Evolutionary conservation across 2,329 filamentous ascomycete species (phyloP).

Genomic region (Fusarium sp.): DNA sequence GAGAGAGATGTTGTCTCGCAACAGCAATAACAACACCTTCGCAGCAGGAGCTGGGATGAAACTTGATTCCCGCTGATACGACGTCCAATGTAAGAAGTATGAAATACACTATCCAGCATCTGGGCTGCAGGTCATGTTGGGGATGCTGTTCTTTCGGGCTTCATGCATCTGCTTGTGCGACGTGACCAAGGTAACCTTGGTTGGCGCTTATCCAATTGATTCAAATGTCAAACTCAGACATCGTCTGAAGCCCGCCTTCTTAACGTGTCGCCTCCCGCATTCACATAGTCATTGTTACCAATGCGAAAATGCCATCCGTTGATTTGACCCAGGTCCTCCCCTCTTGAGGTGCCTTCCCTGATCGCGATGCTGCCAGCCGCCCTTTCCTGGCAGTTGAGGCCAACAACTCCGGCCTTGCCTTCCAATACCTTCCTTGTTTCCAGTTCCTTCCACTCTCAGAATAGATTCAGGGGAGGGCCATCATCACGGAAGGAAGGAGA

Average conservation of each 20-base stretch:
- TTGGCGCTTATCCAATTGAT: constrained; percentile 20
- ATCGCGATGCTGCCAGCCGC: constrained; percentile 26
- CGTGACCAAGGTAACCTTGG: constrained; percentile 14
- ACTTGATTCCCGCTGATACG: constrained; percentile 4
- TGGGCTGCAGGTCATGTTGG: constrained; percentile 15
- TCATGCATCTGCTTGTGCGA: constrained; percentile 24
- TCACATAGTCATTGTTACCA: constrained; percentile 16
- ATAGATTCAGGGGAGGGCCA: constrained; percentile 15
- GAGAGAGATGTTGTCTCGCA: constrained; percentile 8
- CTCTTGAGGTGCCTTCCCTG: constrained; percentile 19
- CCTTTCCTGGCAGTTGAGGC: constrained; percentile 28
- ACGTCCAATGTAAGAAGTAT: background rate
- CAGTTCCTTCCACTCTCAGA: background rate
- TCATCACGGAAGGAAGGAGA: background rate
- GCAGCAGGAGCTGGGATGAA: constrained; percentile 10
- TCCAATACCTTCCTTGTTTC: constrained; percentile 20
- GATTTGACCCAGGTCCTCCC: background rate
- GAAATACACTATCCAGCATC: background rate
- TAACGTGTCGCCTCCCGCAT: constrained; percentile 38
- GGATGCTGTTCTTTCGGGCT: constrained; percentile 27
- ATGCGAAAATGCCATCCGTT: constrained; percentile 17
- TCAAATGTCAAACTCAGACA: constrained; percentile 31
- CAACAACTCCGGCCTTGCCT: constrained; percentile 19
- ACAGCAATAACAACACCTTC: constrained; percentile 3
- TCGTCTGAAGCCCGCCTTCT: constrained; percentile 34